Evolutionary conservation across 176 grass and related monocot genomes (phyloP), one percentile per base, ranked within the genome.

Genomic region (Musa acuminata): DNA sequence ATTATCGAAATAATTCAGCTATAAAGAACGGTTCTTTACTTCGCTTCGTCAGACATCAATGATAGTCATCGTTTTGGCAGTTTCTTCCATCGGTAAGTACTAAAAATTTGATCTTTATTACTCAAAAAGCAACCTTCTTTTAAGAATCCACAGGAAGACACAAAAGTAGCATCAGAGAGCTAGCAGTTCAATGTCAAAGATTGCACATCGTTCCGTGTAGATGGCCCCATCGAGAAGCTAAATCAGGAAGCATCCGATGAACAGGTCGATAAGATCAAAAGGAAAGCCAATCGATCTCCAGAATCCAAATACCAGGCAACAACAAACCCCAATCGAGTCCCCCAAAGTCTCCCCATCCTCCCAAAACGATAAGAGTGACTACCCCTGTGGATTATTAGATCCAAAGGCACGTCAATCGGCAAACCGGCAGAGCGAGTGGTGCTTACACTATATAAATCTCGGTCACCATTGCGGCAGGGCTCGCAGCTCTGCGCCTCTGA

Each of bases 391-490:
- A 43, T 43, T 43, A 43, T 43, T 6, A 43, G 4, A 43, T 43
- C 35, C 35, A 43, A 43, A 43, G 35, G 35, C 35, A 43, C 35
- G 35, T 43, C 4, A 43, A 43, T 43, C 35, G 35, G 35, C 35
- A 43, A 43, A 43, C 4, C 35, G 3, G 35, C 35, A 43, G 35
- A 43, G 29, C 35, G 9, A 35, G 21, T 52, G 69, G 64, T 80
- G 55, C 76, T 80, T 76, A 84, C 83, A 84, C 77, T 63, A 84
- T 71, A 65, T 84, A 84, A 52, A 84, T 53, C 64, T 80, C 80
- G 2, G 83, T 71, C 71, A 72, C 77, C 82, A 84, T 84, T 74
- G 26, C 13, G 66, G 82, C 58, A 74, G 64, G 43, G 27, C 51
- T 75, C 7, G 9, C 11, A 80, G 51, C 59, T 35, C 13, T 16